These are phyloP conservation scores for Alternaria atra DNA, from an alignment of 2,329 filamentous ascomycete species.

Conservation along the genomic window DNA sequence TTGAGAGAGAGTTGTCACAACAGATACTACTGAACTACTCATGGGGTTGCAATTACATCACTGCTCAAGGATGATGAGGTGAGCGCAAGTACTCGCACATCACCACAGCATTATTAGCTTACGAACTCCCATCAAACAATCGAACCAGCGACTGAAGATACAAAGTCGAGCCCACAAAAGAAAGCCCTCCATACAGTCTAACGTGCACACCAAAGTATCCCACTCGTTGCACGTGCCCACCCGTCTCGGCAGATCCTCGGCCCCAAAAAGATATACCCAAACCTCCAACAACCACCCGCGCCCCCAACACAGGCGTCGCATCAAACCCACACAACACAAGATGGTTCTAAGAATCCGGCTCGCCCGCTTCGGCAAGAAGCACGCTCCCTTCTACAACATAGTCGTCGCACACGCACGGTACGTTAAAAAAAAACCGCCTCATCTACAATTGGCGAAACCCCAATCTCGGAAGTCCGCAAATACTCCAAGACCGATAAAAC, in stretches of 20 bases:
- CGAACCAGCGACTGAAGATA: too few species aligned
- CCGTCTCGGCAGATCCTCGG: conserved; percentile 22
- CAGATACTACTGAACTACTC: not conserved
- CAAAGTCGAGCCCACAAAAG: not conserved
- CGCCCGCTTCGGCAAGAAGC: conserved; percentile 88
- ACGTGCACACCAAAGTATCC: not conserved
- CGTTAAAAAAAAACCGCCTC: conserved; percentile 25
- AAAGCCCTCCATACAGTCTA: not conserved
- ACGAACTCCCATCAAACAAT: not conserved
- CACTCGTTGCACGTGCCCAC: conserved; percentile 14
- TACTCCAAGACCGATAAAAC: not conserved
- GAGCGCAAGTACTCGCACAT: not conserved
- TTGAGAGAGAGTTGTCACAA: not conserved
- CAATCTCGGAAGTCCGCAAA: conserved; percentile 5
- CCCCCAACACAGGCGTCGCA: not conserved
- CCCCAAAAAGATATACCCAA: conserved; percentile 22
- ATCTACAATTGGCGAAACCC: not conserved
- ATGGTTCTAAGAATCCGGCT: conserved; percentile 97
- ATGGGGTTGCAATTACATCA: conserved; percentile 45
- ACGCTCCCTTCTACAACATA: conserved; percentile 96
- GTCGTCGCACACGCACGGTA: conserved; percentile 93
- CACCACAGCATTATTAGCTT: not conserved
- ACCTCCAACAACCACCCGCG: conserved; percentile 9
- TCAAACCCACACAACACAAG: not conserved
- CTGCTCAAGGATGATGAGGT: conserved; percentile 14